These are phyloP conservation scores for Lanmaoa rubissima DNA, from an alignment of 768 basidiomycete species.

Conservation along the genomic window DNA sequence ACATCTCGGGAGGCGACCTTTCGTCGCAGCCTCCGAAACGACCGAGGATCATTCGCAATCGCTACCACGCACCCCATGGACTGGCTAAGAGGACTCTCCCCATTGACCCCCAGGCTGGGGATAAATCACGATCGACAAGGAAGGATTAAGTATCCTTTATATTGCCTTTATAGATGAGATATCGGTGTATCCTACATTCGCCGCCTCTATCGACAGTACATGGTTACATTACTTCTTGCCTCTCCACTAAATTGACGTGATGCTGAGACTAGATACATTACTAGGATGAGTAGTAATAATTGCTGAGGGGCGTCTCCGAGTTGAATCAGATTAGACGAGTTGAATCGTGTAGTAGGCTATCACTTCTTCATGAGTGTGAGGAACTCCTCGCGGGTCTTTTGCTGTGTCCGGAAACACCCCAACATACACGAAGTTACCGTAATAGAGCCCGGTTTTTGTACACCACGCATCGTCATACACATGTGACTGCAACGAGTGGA, in stretches of 20 bases:
- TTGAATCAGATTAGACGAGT: conserved; percentile 42
- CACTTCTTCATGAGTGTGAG: conserved; percentile 72
- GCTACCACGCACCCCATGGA: conserved; percentile 43
- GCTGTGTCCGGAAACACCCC: conserved; percentile 96
- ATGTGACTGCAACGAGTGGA: conserved; percentile 61
- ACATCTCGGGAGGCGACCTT: conserved; percentile 37
- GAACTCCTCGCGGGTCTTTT: conserved; percentile 98
- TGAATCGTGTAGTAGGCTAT: conserved; percentile 40
- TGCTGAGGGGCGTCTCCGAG: conserved; percentile 26
- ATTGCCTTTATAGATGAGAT: conserved; percentile 2
- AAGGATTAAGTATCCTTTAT: conserved; percentile 43
- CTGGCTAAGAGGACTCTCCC: conserved; percentile 60
- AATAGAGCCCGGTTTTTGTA: conserved; percentile 95
- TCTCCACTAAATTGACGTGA: conserved; percentile 9
- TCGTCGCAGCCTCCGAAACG: conserved; percentile 53
- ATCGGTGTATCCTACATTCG: conserved; percentile 10
- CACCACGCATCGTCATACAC: conserved; percentile 99
- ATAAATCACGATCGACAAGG: conserved; percentile 51
- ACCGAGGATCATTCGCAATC: conserved; percentile 54
- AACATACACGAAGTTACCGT: conserved; percentile 98
- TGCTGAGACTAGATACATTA: conserved; percentile 17
- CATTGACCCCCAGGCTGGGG: conserved; percentile 58
- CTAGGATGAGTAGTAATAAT: conserved; percentile 21
- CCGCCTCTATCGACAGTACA: conserved; percentile 7
- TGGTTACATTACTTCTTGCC: conserved; percentile 18